Percentiles rank a stretch among this genome's conserved stretches.
Evolutionary conservation across 140 eudicot genomes (phyloP).

Genomic region (Flaveria floridana): DNA sequence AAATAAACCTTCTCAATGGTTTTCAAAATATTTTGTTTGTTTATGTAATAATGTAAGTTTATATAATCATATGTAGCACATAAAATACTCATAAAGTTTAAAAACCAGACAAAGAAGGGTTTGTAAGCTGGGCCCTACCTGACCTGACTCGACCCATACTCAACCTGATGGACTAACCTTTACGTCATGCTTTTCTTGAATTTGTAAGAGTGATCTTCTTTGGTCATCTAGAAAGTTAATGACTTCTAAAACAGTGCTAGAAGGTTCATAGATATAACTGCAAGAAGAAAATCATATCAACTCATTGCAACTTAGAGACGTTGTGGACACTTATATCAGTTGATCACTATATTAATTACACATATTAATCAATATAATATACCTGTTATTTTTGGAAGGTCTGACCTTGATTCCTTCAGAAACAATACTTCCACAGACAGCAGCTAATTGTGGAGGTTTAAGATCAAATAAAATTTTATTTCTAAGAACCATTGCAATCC

Average conservation of each 20-base stretch:
- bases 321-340: constrained; percentile 2
- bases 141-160: neutral
- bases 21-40: neutral
- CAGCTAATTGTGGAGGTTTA: constrained; percentile 95
- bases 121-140: neutral
- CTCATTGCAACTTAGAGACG: neutral
- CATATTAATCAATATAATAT: constrained; percentile 3
- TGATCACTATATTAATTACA: neutral
- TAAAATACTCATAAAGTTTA: neutral
- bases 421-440: constrained; percentile 86
- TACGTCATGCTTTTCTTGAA: constrained; percentile 93
- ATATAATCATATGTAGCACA: constrained; percentile 1
- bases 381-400: constrained; percentile 88
- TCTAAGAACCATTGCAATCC: constrained; percentile 95
- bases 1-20: neutral
- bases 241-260: constrained; percentile 64
- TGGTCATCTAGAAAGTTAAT: constrained; percentile 69
- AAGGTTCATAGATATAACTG: constrained; percentile 90
- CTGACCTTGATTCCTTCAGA: constrained; percentile 94
- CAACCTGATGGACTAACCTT: constrained; percentile 48
- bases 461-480: constrained; percentile 66
- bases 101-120: neutral
- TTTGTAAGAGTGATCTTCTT: constrained; percentile 60
- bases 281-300: constrained; percentile 25
- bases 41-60: neutral